These are phyloP conservation scores for Picea abies DNA, from an alignment of 83 land plant genomes.

Conservation along the genomic window DNA sequence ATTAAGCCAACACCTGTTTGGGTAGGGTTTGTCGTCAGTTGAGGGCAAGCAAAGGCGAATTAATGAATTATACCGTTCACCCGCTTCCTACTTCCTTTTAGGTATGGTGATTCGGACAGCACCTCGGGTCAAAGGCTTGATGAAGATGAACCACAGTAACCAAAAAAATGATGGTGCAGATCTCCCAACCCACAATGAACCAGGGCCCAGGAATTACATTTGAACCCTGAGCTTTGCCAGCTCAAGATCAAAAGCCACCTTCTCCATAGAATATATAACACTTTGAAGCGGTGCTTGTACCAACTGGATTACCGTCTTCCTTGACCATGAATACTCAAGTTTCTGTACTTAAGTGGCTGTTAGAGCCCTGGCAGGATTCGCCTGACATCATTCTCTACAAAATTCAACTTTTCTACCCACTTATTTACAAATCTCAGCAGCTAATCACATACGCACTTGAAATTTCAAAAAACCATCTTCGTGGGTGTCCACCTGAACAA, in stretches of 20 bases:
- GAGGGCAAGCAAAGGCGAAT: too few species aligned
- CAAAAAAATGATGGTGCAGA: too few species aligned
- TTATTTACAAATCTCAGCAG: not conserved
- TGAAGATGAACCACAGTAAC: too few species aligned
- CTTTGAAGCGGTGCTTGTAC: not conserved
- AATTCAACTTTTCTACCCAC: not conserved
- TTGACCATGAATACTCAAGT: not conserved
- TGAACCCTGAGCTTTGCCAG: too few species aligned
- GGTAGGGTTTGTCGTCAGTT: too few species aligned
- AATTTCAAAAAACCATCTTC: not conserved
- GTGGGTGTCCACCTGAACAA: not conserved
- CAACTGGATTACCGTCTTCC: not conserved
- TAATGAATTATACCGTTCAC: too few species aligned
- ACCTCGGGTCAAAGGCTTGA: too few species aligned
- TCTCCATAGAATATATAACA: not conserved
- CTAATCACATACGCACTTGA: slow-evolving; percentile 1
- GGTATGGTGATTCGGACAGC: too few species aligned
- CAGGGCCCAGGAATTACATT: too few species aligned
- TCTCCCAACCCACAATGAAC: too few species aligned
- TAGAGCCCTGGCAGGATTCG: not conserved
- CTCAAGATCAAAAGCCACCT: too few species aligned
- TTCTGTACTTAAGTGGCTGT: not conserved
- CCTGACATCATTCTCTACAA: not conserved
- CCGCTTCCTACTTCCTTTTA: too few species aligned
- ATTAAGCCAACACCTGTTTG: not conserved